Conservation (phyloP, 768 basidiomycete species). For the Collybiopsis luxurians region DNA sequence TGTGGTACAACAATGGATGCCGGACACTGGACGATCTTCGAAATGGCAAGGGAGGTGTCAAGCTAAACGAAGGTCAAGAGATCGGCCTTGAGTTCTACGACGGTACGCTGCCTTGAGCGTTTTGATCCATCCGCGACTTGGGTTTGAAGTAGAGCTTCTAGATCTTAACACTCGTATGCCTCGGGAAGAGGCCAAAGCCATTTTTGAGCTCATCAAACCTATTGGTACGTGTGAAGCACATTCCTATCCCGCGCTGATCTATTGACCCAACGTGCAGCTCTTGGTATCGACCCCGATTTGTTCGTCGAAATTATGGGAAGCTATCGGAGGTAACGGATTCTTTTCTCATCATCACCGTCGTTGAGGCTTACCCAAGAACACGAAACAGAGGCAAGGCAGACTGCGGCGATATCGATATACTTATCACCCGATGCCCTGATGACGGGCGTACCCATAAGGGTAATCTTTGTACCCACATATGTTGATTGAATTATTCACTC, state of each 20-base stretch:
- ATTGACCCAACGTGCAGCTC: slow-evolving; percentile 39
- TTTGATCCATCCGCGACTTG: background rate
- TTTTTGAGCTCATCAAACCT: slow-evolving; percentile 71
- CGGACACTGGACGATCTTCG: slow-evolving; percentile 75
- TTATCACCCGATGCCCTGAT: slow-evolving; percentile 71
- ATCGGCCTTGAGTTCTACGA: slow-evolving; percentile 72
- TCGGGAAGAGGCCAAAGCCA: slow-evolving; percentile 68
- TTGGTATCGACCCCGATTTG: slow-evolving; percentile 65
- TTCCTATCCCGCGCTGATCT: background rate
- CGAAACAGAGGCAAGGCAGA: slow-evolving; percentile 79
- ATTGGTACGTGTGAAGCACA: slow-evolving; percentile 46
- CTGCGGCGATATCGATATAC: slow-evolving; percentile 90
- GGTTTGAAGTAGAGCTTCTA: slow-evolving; percentile 17
- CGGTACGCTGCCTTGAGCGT: slow-evolving; percentile 36
- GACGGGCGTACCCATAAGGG: slow-evolving; percentile 80
- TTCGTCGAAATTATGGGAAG: slow-evolving; percentile 91
- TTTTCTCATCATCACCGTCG: background rate
- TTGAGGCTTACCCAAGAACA: no score
- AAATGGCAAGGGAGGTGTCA: slow-evolving; percentile 57
- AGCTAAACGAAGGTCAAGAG: slow-evolving; percentile 54
- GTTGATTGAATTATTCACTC: slow-evolving; percentile 8
- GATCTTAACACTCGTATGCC: slow-evolving; percentile 89
- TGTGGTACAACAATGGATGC: slow-evolving; percentile 77
- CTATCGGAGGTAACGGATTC: slow-evolving; percentile 58
- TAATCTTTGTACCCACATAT: slow-evolving; percentile 19